Evolutionary conservation across 1,284 basidiomycete genomes (phyloP), one percentile per base, ranked within the genome.

Genomic region (Sutorius eximius): DNA sequence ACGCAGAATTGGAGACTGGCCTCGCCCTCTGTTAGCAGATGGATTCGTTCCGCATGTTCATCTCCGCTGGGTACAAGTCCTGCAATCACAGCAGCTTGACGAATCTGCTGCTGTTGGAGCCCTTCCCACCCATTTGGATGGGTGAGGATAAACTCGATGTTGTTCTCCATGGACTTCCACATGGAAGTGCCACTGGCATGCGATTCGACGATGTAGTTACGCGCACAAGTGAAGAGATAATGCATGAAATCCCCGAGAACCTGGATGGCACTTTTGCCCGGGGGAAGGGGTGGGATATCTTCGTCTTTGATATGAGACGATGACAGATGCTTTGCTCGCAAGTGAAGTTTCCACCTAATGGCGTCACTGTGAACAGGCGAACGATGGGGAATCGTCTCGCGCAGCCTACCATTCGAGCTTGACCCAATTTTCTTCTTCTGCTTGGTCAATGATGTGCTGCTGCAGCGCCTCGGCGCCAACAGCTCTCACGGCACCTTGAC

Each of bases 271-370:
- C 64, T 70, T 63, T 79, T 82, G 20, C 73, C 67, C 0, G 53
- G 54, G 0, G 83, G 82, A 1, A 85, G 71, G 2, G 77, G 71
- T 0, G 75, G 77, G 11, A 82, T 68, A 8, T 72, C 61, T 2
- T 58, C 49, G 30, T 63, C 51, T 12, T 59, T 62, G 48, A 67
- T 63, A 44, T 65, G 61, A 30, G 59, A 55, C 22, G 59, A 58
- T 47, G 54, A 58, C 47, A 73, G 55, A 9, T 70, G 67, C 24
- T 64, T 59, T 3, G 79, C 72, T 3, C 78, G 75, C 15, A 85
- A 64, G 57, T 82, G 76, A 1, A 85, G 69, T 58, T 85, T 84
- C 72, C 83, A 85, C 83, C 82, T 85, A 18, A 24, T 5, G 27
- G 0, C 11, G 16, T 47, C 27, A 8, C 20, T 22, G 40, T 65